phyloP scores from a whole-genome alignment of 495 filamentous ascomycete genomes.

The Neurospora sp. region DNA sequence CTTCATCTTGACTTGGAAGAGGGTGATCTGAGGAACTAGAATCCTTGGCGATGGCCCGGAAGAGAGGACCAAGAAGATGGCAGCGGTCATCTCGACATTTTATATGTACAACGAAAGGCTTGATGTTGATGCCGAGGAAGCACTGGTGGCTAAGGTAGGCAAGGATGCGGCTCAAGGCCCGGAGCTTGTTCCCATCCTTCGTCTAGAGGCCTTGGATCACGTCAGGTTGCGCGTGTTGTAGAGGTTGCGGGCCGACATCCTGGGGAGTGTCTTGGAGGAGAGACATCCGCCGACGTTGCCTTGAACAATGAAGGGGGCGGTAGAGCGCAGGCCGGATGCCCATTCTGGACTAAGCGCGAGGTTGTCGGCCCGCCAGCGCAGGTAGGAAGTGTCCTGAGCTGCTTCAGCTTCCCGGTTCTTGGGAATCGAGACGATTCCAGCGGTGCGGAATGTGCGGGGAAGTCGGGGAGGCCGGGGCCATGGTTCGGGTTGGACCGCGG shows the following conservation, averaged over 20 bases:
- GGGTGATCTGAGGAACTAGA: neutral
- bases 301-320: slow-evolving; percentile 7
- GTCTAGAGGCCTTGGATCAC: slow-evolving; percentile 1
- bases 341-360: slow-evolving; percentile 10
- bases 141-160: neutral
- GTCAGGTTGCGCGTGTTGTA: neutral
- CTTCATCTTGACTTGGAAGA: slow-evolving; percentile 16
- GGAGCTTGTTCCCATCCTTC: neutral
- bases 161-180: slow-evolving; percentile 4
- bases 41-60: neutral
- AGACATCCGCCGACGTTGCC: slow-evolving; percentile 6
- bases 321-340: slow-evolving; percentile 9
- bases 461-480: neutral
- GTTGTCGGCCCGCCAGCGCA: slow-evolving; percentile 4
- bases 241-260: neutral
- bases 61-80: neutral
- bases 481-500: slow-evolving; percentile 1
- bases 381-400: neutral
- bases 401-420: neutral
- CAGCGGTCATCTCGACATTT: neutral
- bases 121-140: neutral
- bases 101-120: neutral
- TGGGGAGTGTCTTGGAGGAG: slow-evolving; percentile 1
- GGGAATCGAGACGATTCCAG: neutral
- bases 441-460: neutral